These are phyloP conservation scores for Penicillium coprophilum DNA, from an alignment of 495 filamentous ascomycete species.

Conservation along the genomic window DNA sequence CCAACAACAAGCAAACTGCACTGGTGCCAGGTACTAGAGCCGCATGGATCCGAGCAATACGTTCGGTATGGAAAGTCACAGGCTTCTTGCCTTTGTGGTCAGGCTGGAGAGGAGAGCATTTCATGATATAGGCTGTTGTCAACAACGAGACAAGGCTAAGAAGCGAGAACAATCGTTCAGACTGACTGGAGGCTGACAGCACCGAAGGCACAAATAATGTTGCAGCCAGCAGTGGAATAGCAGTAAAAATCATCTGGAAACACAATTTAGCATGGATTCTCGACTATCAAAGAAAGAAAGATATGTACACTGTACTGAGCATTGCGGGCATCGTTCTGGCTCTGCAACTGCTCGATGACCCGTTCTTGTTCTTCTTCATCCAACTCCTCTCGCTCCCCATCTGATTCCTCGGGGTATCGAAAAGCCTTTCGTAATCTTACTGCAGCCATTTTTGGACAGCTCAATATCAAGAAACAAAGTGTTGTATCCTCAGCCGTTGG, in stretches of 20 bases:
- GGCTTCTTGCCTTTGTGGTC: constrained; percentile 38
- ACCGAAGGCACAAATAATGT: constrained; percentile 55
- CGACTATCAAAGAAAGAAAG: not conserved
- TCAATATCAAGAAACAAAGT: not conserved
- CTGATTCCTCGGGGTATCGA: constrained; percentile 58
- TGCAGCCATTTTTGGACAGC: constrained; percentile 38
- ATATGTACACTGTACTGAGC: constrained; percentile 54
- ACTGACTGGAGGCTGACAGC: constrained; percentile 26
- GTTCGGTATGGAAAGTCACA: constrained; percentile 18
- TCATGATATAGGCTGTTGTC: constrained; percentile 55
- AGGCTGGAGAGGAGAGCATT: constrained; percentile 30
- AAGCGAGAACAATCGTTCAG: constrained; percentile 46
- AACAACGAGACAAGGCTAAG: constrained; percentile 59
- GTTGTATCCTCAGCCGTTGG: not conserved
- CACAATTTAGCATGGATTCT: constrained; percentile 6
- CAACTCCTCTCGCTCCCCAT: constrained; percentile 51
- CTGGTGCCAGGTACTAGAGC: constrained; percentile 29
- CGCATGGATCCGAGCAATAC: constrained; percentile 12
- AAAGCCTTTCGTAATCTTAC: constrained; percentile 62
- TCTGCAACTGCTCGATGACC: constrained; percentile 57
- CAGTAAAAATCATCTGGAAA: constrained; percentile 53
- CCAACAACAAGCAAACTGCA: constrained; percentile 28
- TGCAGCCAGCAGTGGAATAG: constrained; percentile 52
- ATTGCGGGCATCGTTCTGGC: constrained; percentile 59
- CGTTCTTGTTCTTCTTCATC: constrained; percentile 77